phyloP scores from a whole-genome alignment of 1,284 basidiomycete genomes.

The Chalciporus sp. region DNA sequence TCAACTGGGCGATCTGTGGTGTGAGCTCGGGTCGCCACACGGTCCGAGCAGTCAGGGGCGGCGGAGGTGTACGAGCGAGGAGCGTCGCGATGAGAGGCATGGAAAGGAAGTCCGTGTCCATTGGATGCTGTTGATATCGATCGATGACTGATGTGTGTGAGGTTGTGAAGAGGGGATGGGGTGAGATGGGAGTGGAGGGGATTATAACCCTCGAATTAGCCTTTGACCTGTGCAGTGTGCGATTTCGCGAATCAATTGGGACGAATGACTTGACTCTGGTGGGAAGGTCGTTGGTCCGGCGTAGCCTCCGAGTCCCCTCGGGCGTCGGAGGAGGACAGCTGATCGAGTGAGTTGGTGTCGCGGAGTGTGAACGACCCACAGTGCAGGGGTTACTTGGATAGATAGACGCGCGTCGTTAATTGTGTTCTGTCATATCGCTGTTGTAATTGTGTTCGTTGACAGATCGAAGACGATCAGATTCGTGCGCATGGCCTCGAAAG shows the following conservation, averaged over 20 bases:
- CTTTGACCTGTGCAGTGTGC: not conserved
- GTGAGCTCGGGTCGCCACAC: slow-evolving; percentile 26
- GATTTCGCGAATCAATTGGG: not conserved
- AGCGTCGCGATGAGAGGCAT: slow-evolving; percentile 20
- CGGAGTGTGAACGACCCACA: not conserved
- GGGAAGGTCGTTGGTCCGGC: not conserved
- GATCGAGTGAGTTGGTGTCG: not conserved
- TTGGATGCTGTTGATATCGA: not conserved
- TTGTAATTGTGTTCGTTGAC: not conserved
- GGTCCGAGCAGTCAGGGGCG: slow-evolving; percentile 18
- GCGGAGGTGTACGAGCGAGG: slow-evolving; percentile 16
- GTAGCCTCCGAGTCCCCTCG: not conserved
- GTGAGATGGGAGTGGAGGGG: not conserved
- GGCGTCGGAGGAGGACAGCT: not conserved
- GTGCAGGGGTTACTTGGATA: no score
- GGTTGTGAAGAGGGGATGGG: not conserved
- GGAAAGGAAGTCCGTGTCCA: slow-evolving; percentile 11
- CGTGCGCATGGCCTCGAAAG: not conserved
- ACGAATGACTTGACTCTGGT: no score
- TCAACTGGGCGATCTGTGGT: slow-evolving; percentile 24
- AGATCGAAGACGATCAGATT: not conserved
- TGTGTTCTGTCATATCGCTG: no score
- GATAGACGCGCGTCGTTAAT: no score
- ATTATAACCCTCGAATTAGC: no score
- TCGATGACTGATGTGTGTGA: not conserved